Conservation (phyloP, 805 yeast genomes). For the Ogataea ramenticola region DNA sequence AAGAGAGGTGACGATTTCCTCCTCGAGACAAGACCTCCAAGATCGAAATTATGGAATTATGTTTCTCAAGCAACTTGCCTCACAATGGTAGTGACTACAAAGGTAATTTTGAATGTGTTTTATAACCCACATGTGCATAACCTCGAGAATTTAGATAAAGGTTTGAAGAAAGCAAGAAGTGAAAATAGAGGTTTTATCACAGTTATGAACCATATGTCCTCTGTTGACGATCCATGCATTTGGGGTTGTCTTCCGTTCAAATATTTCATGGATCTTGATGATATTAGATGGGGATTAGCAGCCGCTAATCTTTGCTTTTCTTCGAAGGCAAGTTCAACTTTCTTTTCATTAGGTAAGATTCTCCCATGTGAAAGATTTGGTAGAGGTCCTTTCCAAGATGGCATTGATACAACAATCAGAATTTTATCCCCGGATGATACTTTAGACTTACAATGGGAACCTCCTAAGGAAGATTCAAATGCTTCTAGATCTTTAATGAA, state of each 20-base stretch:
- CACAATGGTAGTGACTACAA: slow-evolving; percentile 57
- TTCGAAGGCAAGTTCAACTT: slow-evolving; percentile 38
- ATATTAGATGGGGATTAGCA: slow-evolving; percentile 89
- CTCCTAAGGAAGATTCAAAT: background rate
- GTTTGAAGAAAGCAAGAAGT: slow-evolving; percentile 50
- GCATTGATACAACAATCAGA: slow-evolving; percentile 80
- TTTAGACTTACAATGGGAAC: slow-evolving; percentile 30
- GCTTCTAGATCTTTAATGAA: background rate
- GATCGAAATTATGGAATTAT: slow-evolving; percentile 52
- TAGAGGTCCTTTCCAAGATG: slow-evolving; percentile 85
- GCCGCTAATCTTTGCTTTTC: slow-evolving; percentile 88
- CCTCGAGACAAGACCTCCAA: slow-evolving; percentile 43
- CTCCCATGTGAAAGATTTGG: slow-evolving; percentile 85
- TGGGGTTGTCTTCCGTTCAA: slow-evolving; percentile 83
- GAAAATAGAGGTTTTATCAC: slow-evolving; percentile 78
- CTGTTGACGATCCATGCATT: slow-evolving; percentile 83
- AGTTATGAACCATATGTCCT: slow-evolving; percentile 89
- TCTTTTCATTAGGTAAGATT: slow-evolving; percentile 87
- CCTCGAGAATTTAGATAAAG: slow-evolving; percentile 56
- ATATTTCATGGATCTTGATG: slow-evolving; percentile 51
- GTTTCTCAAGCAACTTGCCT: slow-evolving; percentile 65
- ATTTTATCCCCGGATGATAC: slow-evolving; percentile 75
- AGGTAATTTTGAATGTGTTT: slow-evolving; percentile 48
- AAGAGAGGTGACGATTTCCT: slow-evolving; percentile 70
- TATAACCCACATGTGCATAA: slow-evolving; percentile 61